Conservation (phyloP, 805 yeast genomes). For the Zygosaccharomyces kombuchaensis region DNA sequence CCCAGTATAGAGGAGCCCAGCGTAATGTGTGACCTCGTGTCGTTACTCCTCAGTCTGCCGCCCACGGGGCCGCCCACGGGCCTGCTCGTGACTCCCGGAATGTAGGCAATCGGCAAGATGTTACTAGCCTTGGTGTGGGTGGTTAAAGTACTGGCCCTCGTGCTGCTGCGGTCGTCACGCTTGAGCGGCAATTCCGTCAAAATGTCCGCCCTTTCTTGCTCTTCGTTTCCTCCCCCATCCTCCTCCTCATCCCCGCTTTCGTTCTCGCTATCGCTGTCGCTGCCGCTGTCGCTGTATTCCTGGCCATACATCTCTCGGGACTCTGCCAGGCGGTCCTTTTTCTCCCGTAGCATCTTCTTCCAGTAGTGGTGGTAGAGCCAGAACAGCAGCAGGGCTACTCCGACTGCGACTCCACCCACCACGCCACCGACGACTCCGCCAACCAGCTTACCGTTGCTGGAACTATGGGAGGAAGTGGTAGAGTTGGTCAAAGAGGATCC, state of each 20-base stretch:
- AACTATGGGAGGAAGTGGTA: slow-evolving; percentile 13
- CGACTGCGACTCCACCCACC: slow-evolving; percentile 39
- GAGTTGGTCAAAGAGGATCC: slow-evolving; percentile 13
- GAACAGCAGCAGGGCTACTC: slow-evolving; percentile 37
- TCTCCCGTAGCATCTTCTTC: slow-evolving; percentile 35
- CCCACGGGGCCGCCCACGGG: slow-evolving; percentile 10
- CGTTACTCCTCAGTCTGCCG: slow-evolving; percentile 17
- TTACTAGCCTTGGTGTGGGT: slow-evolving; percentile 78
- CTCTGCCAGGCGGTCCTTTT: slow-evolving; percentile 26
- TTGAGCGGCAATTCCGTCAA: slow-evolving; percentile 3
- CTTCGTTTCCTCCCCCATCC: slow-evolving; percentile 2
- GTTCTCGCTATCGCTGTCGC: slow-evolving; percentile 22
- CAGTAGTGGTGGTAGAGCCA: slow-evolving; percentile 42
- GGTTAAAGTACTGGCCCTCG: slow-evolving; percentile 50
- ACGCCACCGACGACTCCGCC: slow-evolving; percentile 72
- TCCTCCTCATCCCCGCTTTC: slow-evolving; percentile 13
- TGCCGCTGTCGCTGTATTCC: slow-evolving; percentile 19
- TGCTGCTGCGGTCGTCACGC: slow-evolving; percentile 10
- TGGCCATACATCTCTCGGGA: slow-evolving; percentile 22
- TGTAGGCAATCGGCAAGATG: slow-evolving; percentile 85
- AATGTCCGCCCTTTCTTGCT: background rate
- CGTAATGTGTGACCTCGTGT: slow-evolving; percentile 35
- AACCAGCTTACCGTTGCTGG: slow-evolving; percentile 48
- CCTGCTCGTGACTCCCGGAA: slow-evolving; percentile 75
- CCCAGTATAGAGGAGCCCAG: slow-evolving; percentile 43